A percentile compares a stretch with the other conserved stretches of the same genome.
Conservation (phyloP, 176 grass and related monocot species). For the Ampelocalamus luodianensis region DNA sequence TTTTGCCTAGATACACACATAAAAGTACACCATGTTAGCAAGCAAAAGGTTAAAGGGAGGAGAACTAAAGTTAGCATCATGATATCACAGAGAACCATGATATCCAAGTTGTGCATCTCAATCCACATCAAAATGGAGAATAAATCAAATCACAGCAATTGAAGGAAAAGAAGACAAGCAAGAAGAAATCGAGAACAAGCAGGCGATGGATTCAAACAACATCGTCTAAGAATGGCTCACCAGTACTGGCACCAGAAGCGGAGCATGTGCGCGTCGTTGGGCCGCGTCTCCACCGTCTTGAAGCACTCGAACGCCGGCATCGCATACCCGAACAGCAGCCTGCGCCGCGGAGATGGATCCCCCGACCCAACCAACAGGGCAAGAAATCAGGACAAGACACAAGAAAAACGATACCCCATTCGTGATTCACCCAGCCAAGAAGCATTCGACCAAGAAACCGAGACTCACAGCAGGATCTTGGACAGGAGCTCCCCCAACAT, state of each 20-base stretch:
- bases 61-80: constrained; percentile 52
- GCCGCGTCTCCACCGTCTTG: constrained; percentile 71
- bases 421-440: neutral
- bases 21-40: constrained; percentile 13
- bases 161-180: neutral
- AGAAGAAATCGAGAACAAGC: neutral
- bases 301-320: constrained; percentile 94
- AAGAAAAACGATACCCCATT: neutral
- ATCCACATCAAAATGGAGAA: constrained; percentile 14
- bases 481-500: constrained; percentile 67
- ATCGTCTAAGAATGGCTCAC: constrained; percentile 25
- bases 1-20: constrained; percentile 11
- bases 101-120: constrained; percentile 36
- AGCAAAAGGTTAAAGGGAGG: neutral
- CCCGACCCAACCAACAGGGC: neutral
- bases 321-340: constrained; percentile 85
- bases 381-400: neutral
- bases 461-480: constrained; percentile 59
- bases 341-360: neutral
- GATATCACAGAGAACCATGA: constrained; percentile 24
- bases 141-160: neutral
- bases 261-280: constrained; percentile 61
- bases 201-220: neutral
- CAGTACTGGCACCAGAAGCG: constrained; percentile 97
- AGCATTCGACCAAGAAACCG: neutral